Evolutionary conservation across 2,329 filamentous ascomycete genomes (phyloP).

Genomic region (Sclerotinia sclerotiorum): DNA sequence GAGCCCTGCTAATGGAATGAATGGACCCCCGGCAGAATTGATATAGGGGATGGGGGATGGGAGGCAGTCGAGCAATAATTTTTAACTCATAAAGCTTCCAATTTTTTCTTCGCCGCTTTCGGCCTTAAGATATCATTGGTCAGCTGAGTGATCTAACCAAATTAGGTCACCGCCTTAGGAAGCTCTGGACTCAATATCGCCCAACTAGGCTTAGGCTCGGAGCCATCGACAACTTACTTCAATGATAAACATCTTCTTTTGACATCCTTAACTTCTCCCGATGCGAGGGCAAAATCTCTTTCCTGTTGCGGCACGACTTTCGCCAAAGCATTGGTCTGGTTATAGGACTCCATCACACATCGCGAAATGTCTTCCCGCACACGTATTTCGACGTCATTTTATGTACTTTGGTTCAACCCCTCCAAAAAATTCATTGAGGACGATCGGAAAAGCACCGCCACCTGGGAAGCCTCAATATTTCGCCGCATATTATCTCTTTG

Average conservation of each 20-base stretch:
- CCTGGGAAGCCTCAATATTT: neutral
- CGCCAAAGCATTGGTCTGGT: neutral
- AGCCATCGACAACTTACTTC: neutral
- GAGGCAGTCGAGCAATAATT: too few species aligned
- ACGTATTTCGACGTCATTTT: neutral
- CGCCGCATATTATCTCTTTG: neutral
- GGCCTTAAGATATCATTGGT: too few species aligned
- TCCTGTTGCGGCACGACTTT: neutral
- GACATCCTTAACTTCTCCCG: neutral
- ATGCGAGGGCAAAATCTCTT: neutral
- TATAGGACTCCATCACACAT: neutral
- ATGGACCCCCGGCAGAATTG: too few species aligned
- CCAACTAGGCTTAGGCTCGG: too few species aligned
- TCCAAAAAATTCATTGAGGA: conserved; percentile 4
- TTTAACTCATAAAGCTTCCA: too few species aligned
- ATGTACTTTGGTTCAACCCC: neutral
- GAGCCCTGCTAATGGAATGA: too few species aligned
- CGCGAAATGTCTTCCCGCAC: neutral
- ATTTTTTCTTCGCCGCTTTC: too few species aligned
- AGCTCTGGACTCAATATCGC: too few species aligned
- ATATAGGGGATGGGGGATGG: too few species aligned
- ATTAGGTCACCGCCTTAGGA: neutral
- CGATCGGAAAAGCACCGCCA: neutral
- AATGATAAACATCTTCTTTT: neutral
- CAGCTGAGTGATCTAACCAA: too few species aligned